Evolutionary conservation across 2,329 filamentous ascomycete genomes (phyloP).

Genomic region (Epichloe uncinata): DNA sequence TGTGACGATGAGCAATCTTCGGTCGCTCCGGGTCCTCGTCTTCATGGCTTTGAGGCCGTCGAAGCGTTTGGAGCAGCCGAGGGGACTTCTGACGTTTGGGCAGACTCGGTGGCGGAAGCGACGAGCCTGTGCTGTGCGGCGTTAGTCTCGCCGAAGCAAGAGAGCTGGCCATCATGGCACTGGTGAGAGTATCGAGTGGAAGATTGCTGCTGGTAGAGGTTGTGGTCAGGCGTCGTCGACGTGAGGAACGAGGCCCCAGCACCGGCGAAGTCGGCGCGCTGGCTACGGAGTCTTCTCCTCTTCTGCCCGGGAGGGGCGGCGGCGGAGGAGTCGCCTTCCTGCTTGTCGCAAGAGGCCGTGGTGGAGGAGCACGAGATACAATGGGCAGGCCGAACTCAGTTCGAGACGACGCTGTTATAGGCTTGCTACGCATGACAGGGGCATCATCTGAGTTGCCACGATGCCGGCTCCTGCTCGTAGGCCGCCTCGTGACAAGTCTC

Average conservation of each 20-base stretch:
- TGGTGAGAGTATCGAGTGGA: slow-evolving; percentile 52
- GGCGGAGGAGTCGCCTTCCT: slow-evolving; percentile 6
- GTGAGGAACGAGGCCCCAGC: slow-evolving; percentile 16
- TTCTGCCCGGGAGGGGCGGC: slow-evolving; percentile 5
- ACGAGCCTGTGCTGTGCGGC: slow-evolving; percentile 26
- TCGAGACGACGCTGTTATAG: background rate
- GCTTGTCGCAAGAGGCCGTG: slow-evolving; percentile 2
- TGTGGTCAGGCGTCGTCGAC: slow-evolving; percentile 13
- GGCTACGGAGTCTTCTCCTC: slow-evolving; percentile 9
- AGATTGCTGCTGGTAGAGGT: slow-evolving; percentile 24
- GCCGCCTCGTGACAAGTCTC: slow-evolving; percentile 6
- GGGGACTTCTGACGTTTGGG: slow-evolving; percentile 32
- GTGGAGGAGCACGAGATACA: background rate
- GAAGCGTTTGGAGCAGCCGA: slow-evolving; percentile 52
- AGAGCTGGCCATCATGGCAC: slow-evolving; percentile 63
- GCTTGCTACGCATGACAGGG: background rate
- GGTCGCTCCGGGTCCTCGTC: slow-evolving; percentile 42
- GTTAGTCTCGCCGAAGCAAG: slow-evolving; percentile 50
- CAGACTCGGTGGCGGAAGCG: slow-evolving; percentile 21
- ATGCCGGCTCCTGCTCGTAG: slow-evolving; percentile 2
- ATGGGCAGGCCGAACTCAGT: slow-evolving; percentile 7
- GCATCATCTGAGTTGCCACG: slow-evolving; percentile 6
- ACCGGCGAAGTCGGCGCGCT: slow-evolving; percentile 24
- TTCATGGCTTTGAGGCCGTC: slow-evolving; percentile 35
- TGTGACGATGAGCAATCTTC: slow-evolving; percentile 33